Evolutionary conservation across 2,329 filamentous ascomycete genomes (phyloP), one percentile per base, ranked within the genome.

Genomic region (Monilinia vaccinii-corymbosi): DNA sequence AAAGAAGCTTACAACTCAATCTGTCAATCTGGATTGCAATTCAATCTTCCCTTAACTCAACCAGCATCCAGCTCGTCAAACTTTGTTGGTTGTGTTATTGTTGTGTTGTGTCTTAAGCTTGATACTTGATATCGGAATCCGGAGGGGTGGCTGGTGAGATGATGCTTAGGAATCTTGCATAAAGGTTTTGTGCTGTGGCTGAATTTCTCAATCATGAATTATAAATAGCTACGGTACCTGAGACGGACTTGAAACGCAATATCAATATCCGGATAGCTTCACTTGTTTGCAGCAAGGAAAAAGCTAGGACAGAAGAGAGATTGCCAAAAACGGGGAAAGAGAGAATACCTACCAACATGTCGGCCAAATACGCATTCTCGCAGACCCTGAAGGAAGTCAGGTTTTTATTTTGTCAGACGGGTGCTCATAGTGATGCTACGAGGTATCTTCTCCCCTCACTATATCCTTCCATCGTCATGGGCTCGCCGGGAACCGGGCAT

Each of bases 331-430:
- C 1, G 14, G 11, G 52, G 49, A 49, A 63, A 57, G 58, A 61
- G 40, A 64, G 56, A 23, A 57, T 23, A 60, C 45, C 23, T 49
- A 68, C 66, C 72, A 80, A 68, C 66, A 97, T 97, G 94, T 90
- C 91, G 69, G 80, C 82, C 77, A 96, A 94, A 81, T 97, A 96
- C 79, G 90, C 86, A 70, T 99, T 99, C 78, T 83, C 85, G 68
- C 88, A 91, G 75, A 79, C 85, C 67, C 81, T 99, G 74, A 96
- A 91, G 82, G 94, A 99, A 82, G 82, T 99, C 74, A 89, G 94
- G 74, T 99, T 99, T 79, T 82, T 96, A 71, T 93, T 97, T 79
- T 97, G 94, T 81, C 93, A 97, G 78, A 92, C 90, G 57, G 89
- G 88, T 67, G 88, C 96, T 74, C 86, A 91, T 73, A 96, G 93